These are phyloP conservation scores for Sporothrix variecibatus DNA, from an alignment of 2,329 filamentous ascomycete genomes.

Conservation along the genomic window DNA sequence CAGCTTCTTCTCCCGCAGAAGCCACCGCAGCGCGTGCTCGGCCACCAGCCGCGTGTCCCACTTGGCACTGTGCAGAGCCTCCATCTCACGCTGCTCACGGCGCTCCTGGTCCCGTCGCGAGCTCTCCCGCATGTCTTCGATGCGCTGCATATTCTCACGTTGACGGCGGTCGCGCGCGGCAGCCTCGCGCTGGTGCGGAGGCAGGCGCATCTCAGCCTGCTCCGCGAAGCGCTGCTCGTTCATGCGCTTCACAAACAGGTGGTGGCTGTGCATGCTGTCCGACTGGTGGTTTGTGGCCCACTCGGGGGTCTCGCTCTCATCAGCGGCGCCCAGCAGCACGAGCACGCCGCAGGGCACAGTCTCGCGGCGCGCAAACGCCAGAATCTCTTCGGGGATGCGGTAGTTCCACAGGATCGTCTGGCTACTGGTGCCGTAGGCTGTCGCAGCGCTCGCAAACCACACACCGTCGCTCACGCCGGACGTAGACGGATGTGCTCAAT, in stretches of 20 bases:
- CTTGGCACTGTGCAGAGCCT: constrained; percentile 56
- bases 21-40: constrained; percentile 48
- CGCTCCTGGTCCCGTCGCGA: constrained; percentile 44
- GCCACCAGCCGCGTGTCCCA: constrained; percentile 54
- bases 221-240: constrained; percentile 47
- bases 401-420: constrained; percentile 63
- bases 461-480: constrained; percentile 43
- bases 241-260: constrained; percentile 41
- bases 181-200: constrained; percentile 44
- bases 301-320: constrained; percentile 54
- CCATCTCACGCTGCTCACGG: constrained; percentile 48
- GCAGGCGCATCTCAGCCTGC: constrained; percentile 48
- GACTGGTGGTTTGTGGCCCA: constrained; percentile 50
- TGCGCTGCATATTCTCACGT: constrained; percentile 46
- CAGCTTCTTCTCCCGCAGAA: constrained; percentile 36
- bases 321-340: constrained; percentile 54
- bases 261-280: constrained; percentile 41
- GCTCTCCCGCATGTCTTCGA: constrained; percentile 51
- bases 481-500: constrained; percentile 50
- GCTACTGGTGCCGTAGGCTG: constrained; percentile 56
- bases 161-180: constrained; percentile 46
- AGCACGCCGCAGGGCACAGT: constrained; percentile 62
- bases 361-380: constrained; percentile 53
- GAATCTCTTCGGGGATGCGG: constrained; percentile 55
- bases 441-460: constrained; percentile 61